These are phyloP conservation scores for Solanum hybrid DNA, from an alignment of 305 asterid species.

Conservation along the genomic window DNA sequence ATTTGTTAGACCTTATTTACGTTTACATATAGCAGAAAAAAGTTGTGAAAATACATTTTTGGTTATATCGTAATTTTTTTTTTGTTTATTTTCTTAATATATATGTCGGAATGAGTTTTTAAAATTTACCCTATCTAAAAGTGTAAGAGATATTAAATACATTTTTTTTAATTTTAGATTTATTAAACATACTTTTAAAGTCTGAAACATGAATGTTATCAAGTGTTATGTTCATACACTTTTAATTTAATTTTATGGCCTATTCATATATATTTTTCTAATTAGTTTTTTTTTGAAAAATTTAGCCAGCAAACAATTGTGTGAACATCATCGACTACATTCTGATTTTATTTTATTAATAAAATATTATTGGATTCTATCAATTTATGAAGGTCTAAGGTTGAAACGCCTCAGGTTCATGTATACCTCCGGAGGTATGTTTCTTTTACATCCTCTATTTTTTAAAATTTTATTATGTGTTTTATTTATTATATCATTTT, in stretches of 20 bases:
- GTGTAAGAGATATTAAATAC: neutral
- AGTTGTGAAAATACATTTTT: neutral
- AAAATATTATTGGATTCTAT: neutral
- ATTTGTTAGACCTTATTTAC: neutral
- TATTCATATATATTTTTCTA: neutral
- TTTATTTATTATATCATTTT: neutral
- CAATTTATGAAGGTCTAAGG: neutral
- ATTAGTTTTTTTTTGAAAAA: neutral
- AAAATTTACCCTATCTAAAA: neutral
- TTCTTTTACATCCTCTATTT: neutral
- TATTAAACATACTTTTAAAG: neutral
- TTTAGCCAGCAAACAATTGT: neutral
- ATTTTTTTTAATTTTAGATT: neutral
- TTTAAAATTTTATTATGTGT: neutral
- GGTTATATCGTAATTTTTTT: no score
- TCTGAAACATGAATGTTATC: neutral
- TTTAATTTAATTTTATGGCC: neutral
- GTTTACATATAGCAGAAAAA: neutral
- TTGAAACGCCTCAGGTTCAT: neutral
- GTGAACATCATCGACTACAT: neutral
- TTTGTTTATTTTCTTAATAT: neutral
- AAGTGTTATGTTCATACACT: neutral
- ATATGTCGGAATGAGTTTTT: neutral
- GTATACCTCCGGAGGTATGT: neutral
- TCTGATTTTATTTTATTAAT: neutral